A percentile compares a stretch with the other conserved stretches of the same genome.
Evolutionary conservation across 768 basidiomycete genomes (phyloP).

Genomic region (Boletus barrowsii): DNA sequence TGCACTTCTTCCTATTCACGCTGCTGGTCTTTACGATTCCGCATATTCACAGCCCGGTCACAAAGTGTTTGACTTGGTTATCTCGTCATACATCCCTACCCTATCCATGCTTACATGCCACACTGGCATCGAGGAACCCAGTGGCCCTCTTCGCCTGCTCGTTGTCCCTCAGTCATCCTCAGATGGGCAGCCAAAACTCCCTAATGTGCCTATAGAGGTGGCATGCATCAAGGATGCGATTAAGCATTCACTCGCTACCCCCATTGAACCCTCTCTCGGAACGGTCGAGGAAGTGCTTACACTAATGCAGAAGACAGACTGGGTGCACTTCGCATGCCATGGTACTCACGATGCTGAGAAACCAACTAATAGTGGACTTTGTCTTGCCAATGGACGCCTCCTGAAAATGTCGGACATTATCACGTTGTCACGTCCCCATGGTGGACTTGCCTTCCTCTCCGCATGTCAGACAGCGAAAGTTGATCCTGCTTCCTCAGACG

Average conservation of each 20-base stretch:
- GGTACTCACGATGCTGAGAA: not conserved
- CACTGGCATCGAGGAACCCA: too few species aligned
- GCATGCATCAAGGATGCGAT: slow-evolving; percentile 22
- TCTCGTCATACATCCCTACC: not conserved
- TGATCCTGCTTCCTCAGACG: not conserved
- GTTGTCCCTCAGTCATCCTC: slow-evolving; percentile 14
- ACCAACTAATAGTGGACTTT: not conserved
- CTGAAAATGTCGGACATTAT: not conserved
- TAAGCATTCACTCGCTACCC: not conserved
- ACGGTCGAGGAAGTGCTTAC: slow-evolving; percentile 13
- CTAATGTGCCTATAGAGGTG: too few species aligned
- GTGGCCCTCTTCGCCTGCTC: not conserved
- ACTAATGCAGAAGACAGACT: not conserved
- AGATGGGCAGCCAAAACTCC: slow-evolving; percentile 11
- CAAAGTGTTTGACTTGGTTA: not conserved
- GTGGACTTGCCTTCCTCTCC: not conserved
- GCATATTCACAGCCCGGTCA: not conserved
- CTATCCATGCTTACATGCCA: slow-evolving; percentile 8
- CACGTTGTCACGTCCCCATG: not conserved
- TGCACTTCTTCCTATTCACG: not conserved
- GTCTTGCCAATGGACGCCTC: not conserved
- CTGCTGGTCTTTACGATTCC: not conserved
- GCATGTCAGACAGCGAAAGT: slow-evolving; percentile 1
- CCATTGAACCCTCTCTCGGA: not conserved
- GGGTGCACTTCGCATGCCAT: slow-evolving; percentile 2